phyloP scores from a whole-genome alignment of 2,329 filamentous ascomycete species.

The Acarospora socialis region DNA sequence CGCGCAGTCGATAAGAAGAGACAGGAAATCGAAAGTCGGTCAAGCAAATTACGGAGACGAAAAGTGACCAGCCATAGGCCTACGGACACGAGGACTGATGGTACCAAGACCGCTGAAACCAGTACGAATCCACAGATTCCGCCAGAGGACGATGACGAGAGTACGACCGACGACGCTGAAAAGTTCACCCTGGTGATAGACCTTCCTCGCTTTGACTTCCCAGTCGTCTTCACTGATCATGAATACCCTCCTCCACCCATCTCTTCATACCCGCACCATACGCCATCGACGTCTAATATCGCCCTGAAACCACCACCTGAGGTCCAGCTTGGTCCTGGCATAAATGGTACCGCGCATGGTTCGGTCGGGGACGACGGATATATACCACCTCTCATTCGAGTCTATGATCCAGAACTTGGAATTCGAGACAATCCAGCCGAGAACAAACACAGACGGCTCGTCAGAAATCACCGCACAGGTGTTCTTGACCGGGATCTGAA shows the following conservation, averaged over 20 bases:
- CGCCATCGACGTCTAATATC: conserved; percentile 51
- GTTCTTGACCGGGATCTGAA: conserved; percentile 89
- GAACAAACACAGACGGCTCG: conserved; percentile 81
- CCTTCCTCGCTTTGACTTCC: conserved; percentile 87
- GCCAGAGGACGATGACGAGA: conserved; percentile 25
- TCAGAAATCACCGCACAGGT: conserved; percentile 85
- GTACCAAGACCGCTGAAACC: conserved; percentile 9
- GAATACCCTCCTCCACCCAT: conserved; percentile 79
- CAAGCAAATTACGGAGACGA: conserved; percentile 42
- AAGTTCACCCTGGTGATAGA: conserved; percentile 80
- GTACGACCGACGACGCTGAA: conserved; percentile 42
- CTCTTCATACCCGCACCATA: conserved; percentile 54
- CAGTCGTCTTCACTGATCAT: conserved; percentile 85
- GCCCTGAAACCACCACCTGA: conserved; percentile 70
- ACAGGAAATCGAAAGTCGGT: conserved; percentile 48
- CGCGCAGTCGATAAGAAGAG: conserved; percentile 71
- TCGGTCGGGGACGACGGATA: conserved; percentile 31
- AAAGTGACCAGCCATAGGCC: conserved; percentile 21
- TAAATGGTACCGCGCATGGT: conserved; percentile 50
- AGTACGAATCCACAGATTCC: conserved; percentile 16
- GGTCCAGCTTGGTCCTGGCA: conserved; percentile 80
- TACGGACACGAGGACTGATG: conserved; percentile 23
- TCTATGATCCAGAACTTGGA: conserved; percentile 89
- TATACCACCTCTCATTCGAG: conserved; percentile 55
- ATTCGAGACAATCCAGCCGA: conserved; percentile 86